A percentile compares a stretch with the other conserved stretches of the same genome.
phyloP scores from a whole-genome alignment of 306 rosid genomes.

The Glycine tomentella region DNA sequence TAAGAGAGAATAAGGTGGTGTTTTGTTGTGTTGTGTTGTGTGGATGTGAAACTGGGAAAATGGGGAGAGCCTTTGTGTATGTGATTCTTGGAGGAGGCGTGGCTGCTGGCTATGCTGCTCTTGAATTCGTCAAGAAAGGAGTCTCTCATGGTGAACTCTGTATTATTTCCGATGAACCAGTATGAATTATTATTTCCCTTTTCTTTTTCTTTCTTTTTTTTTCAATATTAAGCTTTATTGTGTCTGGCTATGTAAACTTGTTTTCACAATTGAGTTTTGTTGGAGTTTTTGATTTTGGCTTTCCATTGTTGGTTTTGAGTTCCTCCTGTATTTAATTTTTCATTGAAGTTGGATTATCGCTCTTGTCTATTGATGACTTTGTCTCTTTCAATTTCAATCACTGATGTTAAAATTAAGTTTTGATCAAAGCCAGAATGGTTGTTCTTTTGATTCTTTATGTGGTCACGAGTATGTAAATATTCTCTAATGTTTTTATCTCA shows the following conservation, averaged over 20 bases:
- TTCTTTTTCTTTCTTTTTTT: neutral
- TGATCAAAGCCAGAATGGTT: conserved; percentile 8
- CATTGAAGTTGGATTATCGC: conserved; percentile 2
- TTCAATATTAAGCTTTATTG: neutral
- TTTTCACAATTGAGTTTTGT: neutral
- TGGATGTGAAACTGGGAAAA: conserved; percentile 40
- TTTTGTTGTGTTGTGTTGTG: conserved; percentile 9
- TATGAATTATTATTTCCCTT: conserved; percentile 41
- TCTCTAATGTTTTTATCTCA: conserved; percentile 51
- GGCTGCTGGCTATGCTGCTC: conserved; percentile 99
- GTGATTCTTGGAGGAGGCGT: conserved; percentile 99
- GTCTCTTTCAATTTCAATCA: neutral
- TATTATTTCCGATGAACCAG: conserved; percentile 93
- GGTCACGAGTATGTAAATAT: conserved; percentile 33
- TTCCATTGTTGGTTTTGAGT: neutral
- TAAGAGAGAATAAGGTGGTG: neutral
- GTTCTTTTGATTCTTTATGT: neutral
- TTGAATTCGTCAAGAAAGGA: conserved; percentile 79
- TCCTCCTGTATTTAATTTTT: neutral
- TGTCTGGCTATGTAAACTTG: neutral
- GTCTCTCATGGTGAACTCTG: conserved; percentile 93
- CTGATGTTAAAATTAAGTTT: neutral
- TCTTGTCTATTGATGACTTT: neutral
- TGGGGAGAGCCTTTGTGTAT: conserved; percentile 96
- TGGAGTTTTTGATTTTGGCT: neutral